These are phyloP conservation scores for Fraxinus dipetala DNA, from an alignment of 305 asterid species.

Conservation along the genomic window DNA sequence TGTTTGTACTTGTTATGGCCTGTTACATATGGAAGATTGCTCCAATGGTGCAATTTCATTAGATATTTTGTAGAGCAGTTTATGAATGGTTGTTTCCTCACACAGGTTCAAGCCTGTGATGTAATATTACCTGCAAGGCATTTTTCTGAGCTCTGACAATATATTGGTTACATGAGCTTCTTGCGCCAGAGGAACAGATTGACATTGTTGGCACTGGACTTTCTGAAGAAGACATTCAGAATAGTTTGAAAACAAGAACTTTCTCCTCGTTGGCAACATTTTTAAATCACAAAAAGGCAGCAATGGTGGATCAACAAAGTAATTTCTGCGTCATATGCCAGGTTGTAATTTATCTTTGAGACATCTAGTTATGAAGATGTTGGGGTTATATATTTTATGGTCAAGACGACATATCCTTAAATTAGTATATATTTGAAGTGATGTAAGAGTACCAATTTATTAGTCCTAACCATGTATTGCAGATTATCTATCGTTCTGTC, in stretches of 20 bases:
- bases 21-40: slow-evolving; percentile 9
- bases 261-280: slow-evolving; percentile 32
- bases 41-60: background rate
- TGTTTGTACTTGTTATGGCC: background rate
- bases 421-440: background rate
- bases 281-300: slow-evolving; percentile 34
- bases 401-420: background rate
- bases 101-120: background rate
- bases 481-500: background rate
- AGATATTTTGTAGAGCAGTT: background rate
- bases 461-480: no score
- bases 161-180: slow-evolving; percentile 54
- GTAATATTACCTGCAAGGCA: background rate
- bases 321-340: slow-evolving; percentile 75
- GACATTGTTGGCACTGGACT: slow-evolving; percentile 64
- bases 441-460: background rate
- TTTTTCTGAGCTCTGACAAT: slow-evolving; percentile 11
- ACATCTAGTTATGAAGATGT: background rate
- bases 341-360: slow-evolving; percentile 36
- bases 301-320: slow-evolving; percentile 36
- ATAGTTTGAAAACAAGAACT: slow-evolving; percentile 38
- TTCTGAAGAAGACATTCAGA: slow-evolving; percentile 36
- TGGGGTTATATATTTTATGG: background rate
- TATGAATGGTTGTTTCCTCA: background rate
- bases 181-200: slow-evolving; percentile 64